phyloP scores from a whole-genome alignment of 2,329 filamentous ascomycete genomes.

The Colletotrichum filicis region DNA sequence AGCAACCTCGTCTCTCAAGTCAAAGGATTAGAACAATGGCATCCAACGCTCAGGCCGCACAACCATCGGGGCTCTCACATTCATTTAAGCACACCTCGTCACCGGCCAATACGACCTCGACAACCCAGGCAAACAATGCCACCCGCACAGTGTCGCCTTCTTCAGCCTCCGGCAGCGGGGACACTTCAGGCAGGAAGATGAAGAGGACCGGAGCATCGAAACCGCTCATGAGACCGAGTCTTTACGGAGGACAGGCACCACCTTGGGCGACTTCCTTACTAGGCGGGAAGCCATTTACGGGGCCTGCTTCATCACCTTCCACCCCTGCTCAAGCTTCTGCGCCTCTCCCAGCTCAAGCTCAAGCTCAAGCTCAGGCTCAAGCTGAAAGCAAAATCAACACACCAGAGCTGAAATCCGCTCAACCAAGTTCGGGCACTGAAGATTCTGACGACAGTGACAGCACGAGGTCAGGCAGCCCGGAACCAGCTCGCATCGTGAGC shows the following conservation, averaged over 20 bases:
- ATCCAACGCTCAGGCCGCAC: neutral
- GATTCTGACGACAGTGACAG: too few relatives aligned
- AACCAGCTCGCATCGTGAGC: slow-evolving; percentile 38
- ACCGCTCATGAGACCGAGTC: slow-evolving; percentile 4
- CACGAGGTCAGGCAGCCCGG: neutral
- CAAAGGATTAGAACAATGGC: slow-evolving; percentile 4
- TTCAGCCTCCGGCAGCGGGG: slow-evolving; percentile 10
- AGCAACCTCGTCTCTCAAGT: neutral
- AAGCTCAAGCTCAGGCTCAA: neutral
- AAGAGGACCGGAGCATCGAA: slow-evolving; percentile 23
- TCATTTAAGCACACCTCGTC: neutral
- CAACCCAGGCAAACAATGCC: neutral
- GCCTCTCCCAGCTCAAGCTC: neutral
- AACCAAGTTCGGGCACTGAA: neutral
- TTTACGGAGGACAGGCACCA: slow-evolving; percentile 2
- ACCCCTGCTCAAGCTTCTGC: too few relatives aligned
- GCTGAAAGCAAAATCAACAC: neutral
- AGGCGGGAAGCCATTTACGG: neutral
- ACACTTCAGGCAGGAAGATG: slow-evolving; percentile 22
- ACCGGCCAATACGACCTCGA: neutral
- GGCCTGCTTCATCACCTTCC: neutral
- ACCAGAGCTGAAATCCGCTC: neutral
- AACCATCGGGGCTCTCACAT: neutral
- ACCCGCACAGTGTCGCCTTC: slow-evolving; percentile 11
- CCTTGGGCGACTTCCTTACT: slow-evolving; percentile 22